Percentiles rank a stretch among this genome's conserved stretches.
Evolutionary conservation across 2,329 filamentous ascomycete genomes (phyloP).

Genomic region (Paracoccidioides lutzii): DNA sequence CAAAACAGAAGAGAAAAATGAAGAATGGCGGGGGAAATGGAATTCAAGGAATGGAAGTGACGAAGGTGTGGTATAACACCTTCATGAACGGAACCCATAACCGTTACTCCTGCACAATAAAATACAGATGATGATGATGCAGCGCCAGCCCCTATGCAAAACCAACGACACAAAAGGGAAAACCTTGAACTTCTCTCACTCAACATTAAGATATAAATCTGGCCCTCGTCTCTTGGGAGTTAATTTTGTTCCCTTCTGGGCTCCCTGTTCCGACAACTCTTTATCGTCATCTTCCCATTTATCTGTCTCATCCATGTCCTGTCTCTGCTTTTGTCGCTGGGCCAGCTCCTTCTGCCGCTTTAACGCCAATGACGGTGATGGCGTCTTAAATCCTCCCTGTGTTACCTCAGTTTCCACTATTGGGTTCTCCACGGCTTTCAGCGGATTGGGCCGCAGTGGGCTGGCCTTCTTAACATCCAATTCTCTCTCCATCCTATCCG

Average conservation of each 20-base stretch:
- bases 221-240: slow-evolving; percentile 20
- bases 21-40: background rate
- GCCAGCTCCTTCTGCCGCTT: background rate
- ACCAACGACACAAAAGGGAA: background rate
- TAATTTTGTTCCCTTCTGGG: slow-evolving; percentile 18
- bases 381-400: background rate
- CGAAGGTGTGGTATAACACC: too few species aligned
- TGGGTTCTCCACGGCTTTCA: background rate
- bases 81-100: background rate
- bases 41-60: background rate
- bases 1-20: background rate
- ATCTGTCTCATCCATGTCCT: background rate
- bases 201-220: slow-evolving; percentile 23
- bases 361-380: background rate
- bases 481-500: slow-evolving; percentile 11
- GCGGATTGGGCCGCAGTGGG: background rate
- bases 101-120: background rate
- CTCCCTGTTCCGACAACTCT: slow-evolving; percentile 4
- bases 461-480: slow-evolving; percentile 1
- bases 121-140: background rate
- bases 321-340: background rate
- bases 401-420: background rate
- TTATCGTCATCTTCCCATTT: background rate
- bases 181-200: slow-evolving; percentile 10
- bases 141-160: background rate